Conservation (phyloP, 352 stramenopile genomes). For the Paralagenidium karlingii region DNA sequence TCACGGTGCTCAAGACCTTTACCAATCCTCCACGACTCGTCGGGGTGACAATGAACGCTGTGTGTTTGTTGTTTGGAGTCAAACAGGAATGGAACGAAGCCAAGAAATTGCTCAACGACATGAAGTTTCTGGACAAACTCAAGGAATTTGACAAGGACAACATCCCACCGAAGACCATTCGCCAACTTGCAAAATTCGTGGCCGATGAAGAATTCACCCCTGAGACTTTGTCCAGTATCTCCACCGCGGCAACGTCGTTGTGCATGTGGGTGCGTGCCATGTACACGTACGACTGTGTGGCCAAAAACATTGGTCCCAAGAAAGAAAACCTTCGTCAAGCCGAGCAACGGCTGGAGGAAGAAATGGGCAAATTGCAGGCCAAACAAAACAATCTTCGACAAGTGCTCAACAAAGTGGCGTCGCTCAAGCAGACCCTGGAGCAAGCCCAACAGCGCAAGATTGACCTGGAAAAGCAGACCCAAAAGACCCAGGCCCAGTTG, state of each 20-base stretch:
- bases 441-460: conserved; percentile 87
- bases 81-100: conserved; percentile 89
- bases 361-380: conserved; percentile 75
- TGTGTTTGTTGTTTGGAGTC: conserved; percentile 79
- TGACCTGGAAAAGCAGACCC: conserved; percentile 82
- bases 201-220: conserved; percentile 84
- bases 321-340: conserved; percentile 83
- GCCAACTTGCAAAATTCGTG: conserved; percentile 85
- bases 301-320: conserved; percentile 90
- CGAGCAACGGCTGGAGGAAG: conserved; percentile 74
- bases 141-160: conserved; percentile 85
- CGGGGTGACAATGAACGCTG: conserved; percentile 86
- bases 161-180: conserved; percentile 78
- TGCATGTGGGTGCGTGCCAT: conserved; percentile 93
- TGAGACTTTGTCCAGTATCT: conserved; percentile 83
- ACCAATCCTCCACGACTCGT: conserved; percentile 83
- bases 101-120: conserved; percentile 85
- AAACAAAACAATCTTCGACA: conserved; percentile 80
- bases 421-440: conserved; percentile 80
- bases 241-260: conserved; percentile 81
- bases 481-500: conserved; percentile 81
- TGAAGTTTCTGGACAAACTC: conserved; percentile 86
- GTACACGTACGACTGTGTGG: conserved; percentile 90
- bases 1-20: conserved; percentile 88
- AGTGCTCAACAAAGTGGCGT: conserved; percentile 74